Percentiles rank a stretch among this genome's conserved stretches.
Evolutionary conservation across 2,329 filamentous ascomycete genomes (phyloP).

Genomic region (Thielaviopsis musarum): DNA sequence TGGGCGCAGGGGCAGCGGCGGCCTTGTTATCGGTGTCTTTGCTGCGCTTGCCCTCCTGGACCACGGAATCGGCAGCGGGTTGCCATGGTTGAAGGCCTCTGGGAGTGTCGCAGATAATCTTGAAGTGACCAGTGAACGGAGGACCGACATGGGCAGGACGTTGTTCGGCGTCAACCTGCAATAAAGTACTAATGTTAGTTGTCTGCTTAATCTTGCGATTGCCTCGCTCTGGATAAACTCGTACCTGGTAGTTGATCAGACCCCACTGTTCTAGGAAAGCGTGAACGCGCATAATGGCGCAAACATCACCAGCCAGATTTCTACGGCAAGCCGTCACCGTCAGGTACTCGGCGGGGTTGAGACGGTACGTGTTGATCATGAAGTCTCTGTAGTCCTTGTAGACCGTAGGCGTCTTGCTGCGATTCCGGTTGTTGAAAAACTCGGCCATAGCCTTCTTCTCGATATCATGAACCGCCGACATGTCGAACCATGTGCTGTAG

Average conservation of each 20-base stretch:
- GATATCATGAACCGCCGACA: constrained; percentile 78
- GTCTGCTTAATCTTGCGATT: not conserved
- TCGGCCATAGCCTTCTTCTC: constrained; percentile 92
- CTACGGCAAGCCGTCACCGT: constrained; percentile 91
- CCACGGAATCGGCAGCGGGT: constrained; percentile 59
- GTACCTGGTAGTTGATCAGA: constrained; percentile 94
- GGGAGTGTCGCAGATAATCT: constrained; percentile 87
- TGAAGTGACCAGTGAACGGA: constrained; percentile 94
- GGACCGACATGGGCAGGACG: constrained; percentile 89
- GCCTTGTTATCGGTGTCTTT: constrained; percentile 59
- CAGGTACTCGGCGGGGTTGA: constrained; percentile 90
- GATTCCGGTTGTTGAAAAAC: constrained; percentile 96
- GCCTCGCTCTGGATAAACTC: not conserved
- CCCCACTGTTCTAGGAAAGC: constrained; percentile 98
- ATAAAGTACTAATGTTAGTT: not conserved
- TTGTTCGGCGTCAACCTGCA: constrained; percentile 84
- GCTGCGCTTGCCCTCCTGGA: constrained; percentile 42
- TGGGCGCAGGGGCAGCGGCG: constrained; percentile 45
- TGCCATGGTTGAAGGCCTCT: constrained; percentile 91
- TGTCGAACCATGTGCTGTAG: constrained; percentile 98
- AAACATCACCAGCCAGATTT: constrained; percentile 92
- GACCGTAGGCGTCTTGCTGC: constrained; percentile 90
- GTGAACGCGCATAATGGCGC: constrained; percentile 97
- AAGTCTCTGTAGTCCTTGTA: constrained; percentile 99
- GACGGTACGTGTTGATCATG: constrained; percentile 97